Evolutionary conservation across 164 flowering plant genomes (phyloP).

Genomic region (Paratinospora sagittata): DNA sequence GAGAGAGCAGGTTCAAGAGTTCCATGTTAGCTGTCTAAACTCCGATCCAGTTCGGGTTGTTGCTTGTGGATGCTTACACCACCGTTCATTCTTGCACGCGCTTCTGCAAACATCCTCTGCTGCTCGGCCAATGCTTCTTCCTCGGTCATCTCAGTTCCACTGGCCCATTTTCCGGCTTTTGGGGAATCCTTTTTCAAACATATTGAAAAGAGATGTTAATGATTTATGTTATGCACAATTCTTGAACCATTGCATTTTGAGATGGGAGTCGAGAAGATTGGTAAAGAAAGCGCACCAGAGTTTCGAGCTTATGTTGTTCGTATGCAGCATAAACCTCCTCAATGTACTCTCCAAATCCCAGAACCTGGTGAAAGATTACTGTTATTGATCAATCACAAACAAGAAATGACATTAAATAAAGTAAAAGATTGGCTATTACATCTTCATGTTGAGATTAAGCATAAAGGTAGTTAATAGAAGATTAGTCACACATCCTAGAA

Average conservation of each 20-base stretch:
- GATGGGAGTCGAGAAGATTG: background rate
- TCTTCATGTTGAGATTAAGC: background rate
- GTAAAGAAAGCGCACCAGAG: constrained; percentile 44
- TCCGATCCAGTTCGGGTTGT: constrained; percentile 44
- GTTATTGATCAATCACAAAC: background rate
- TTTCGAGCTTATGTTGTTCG: constrained; percentile 90
- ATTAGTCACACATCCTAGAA: background rate
- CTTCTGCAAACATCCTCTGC: constrained; percentile 99
- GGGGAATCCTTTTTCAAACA: constrained; percentile 51
- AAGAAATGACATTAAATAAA: background rate
- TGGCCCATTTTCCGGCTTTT: constrained; percentile 62
- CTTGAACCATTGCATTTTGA: background rate
- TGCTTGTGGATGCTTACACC: constrained; percentile 47
- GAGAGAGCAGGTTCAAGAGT: background rate
- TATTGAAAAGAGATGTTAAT: background rate
- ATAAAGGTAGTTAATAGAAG: too few relatives aligned
- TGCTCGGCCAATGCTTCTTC: constrained; percentile 96
- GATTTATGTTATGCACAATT: background rate
- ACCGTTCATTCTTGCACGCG: constrained; percentile 97
- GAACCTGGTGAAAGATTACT: constrained; percentile 47
- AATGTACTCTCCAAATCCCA: constrained; percentile 92
- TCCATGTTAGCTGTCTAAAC: constrained; percentile 42
- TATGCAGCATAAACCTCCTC: constrained; percentile 96
- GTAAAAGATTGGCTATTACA: background rate
- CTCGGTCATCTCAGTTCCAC: constrained; percentile 84